A percentile compares a stretch with the other conserved stretches of the same genome.
Evolutionary conservation across 140 eudicot species (phyloP).

Genomic region (Cichorium intybus): DNA sequence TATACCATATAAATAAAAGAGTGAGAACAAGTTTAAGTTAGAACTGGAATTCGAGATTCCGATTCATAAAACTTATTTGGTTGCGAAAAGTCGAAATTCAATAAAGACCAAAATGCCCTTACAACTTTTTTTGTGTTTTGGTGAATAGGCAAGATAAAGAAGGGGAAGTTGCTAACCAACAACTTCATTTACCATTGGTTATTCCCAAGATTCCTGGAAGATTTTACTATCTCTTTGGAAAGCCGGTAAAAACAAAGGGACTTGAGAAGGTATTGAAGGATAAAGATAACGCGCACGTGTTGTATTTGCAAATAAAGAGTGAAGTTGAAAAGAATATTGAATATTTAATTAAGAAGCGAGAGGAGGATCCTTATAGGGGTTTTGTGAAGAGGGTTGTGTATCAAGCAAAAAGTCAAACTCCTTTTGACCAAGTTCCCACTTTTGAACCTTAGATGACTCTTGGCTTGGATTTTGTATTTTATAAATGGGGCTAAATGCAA

Average conservation of each 20-base stretch:
- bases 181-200: slow-evolving; percentile 51
- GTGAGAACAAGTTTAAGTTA: background rate
- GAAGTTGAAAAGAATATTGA: slow-evolving; percentile 57
- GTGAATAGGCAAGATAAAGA: slow-evolving; percentile 47
- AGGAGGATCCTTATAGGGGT: slow-evolving; percentile 75
- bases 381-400: slow-evolving; percentile 45
- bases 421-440: slow-evolving; percentile 55
- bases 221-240: slow-evolving; percentile 73
- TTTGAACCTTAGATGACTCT: slow-evolving; percentile 39
- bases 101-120: too few species aligned
- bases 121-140: background rate
- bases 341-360: slow-evolving; percentile 62
- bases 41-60: too few species aligned
- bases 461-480: background rate
- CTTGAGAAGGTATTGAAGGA: slow-evolving; percentile 46
- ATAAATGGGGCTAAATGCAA: background rate
- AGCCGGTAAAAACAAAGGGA: slow-evolving; percentile 71
- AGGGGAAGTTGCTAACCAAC: slow-evolving; percentile 80
- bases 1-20: background rate
- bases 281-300: slow-evolving; percentile 56
- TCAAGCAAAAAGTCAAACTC: slow-evolving; percentile 38
- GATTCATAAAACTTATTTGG: too few species aligned
- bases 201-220: slow-evolving; percentile 88
- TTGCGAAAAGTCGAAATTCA: too few species aligned
- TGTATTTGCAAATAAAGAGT: slow-evolving; percentile 57